Evolutionary conservation across 2,329 filamentous ascomycete genomes (phyloP), one percentile per base, ranked within the genome.

Genomic region (Microdochium nivale): DNA sequence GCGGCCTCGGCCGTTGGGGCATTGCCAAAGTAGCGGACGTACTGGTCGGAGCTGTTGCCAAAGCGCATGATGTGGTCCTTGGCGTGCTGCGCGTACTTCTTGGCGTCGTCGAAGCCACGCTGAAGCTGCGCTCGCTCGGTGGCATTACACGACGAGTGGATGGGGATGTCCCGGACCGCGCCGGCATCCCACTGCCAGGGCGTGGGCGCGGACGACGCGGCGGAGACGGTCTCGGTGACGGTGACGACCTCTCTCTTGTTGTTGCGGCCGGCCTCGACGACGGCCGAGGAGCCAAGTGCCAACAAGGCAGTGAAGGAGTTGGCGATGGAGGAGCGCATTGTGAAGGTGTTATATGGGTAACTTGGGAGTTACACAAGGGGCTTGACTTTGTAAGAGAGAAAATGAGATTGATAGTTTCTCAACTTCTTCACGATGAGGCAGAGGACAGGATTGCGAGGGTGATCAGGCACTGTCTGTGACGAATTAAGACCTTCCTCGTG

Each of bases 21-120:
- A 50, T 79, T 73, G 47, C 84, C 82, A 61, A 88, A 88, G 68
- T 87, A 88, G 68, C 83, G 86, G 50, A 70, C 70, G 61, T 81
- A 83, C 53, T 85, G 74, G 21, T 75, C 70, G 10, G 81, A 85
- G 25, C 73, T 68, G 65, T 76, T 74, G 30, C 83, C 81, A 58
- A 71, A 78, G 47, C 74, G 72, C 14, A 80, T 72, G 49, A 84
- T 75, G 60, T 87, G 84, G 40, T 83, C 75, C 53, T 76, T 78
- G 7, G 84, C 84, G 59, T 86, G 81, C 49, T 72, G 65, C 8
- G 79, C 81, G 3, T 87, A 70, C 49, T 67, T 62, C 37, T 83
- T 65, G 3, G 80, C 74, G 62, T 88, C 84, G 19, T 76, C 68
- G 0, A 88, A 70, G 5, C 74, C 84, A 16, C 67, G 65, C 35